Evolutionary conservation across 1,139 yeast species (phyloP).

Genomic region (Hemisphaericaspora subhashii): DNA sequence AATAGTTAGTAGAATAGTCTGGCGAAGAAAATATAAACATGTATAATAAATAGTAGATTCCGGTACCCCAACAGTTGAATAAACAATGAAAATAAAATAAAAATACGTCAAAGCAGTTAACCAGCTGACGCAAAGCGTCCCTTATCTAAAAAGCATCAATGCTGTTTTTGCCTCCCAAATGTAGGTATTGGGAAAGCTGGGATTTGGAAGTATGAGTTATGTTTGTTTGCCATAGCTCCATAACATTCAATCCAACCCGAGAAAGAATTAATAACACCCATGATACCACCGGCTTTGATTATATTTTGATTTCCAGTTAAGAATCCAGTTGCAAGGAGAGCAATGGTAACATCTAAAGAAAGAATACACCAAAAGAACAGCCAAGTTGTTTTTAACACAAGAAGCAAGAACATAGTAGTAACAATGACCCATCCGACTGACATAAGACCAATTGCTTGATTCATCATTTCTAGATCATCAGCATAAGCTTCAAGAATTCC

Average conservation of each 20-base stretch:
- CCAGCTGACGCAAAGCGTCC: no score
- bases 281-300: conserved; percentile 67
- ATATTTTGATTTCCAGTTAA: conserved; percentile 45
- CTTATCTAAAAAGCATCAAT: not conserved
- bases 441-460: conserved; percentile 57
- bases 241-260: conserved; percentile 57
- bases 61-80: not conserved
- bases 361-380: conserved; percentile 56
- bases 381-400: conserved; percentile 64
- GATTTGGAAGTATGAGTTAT: conserved; percentile 28
- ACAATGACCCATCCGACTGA: conserved; percentile 63
- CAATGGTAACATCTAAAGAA: conserved; percentile 52
- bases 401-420: conserved; percentile 54
- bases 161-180: not conserved
- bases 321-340: conserved; percentile 55
- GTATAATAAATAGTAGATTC: not conserved
- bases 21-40: not conserved
- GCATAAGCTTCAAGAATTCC: conserved; percentile 53
- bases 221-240: conserved; percentile 28
- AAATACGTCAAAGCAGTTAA: no score
- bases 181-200: conserved; percentile 17
- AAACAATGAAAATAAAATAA: no score
- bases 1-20: not conserved
- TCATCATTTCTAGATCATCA: conserved; percentile 39
- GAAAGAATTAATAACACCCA: conserved; percentile 59